These are phyloP conservation scores for Colletotrichum horii DNA, from an alignment of 2,329 filamentous ascomycete genomes.

Conservation along the genomic window DNA sequence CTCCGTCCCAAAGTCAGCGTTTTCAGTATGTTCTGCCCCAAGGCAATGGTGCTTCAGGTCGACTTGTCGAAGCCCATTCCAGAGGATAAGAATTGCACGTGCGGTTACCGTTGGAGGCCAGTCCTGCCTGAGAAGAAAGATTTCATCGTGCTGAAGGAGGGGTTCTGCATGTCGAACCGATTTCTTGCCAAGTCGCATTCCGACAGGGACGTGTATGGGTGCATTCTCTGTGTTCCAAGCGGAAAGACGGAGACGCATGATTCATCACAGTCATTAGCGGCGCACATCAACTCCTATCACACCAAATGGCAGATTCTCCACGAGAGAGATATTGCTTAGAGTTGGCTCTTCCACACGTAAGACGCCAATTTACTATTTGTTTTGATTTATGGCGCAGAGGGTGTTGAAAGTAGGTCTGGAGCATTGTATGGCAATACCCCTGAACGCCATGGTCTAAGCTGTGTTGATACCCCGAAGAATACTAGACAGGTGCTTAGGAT, in stretches of 20 bases:
- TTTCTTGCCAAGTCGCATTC: slow-evolving; percentile 48
- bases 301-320: slow-evolving; percentile 49
- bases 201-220: slow-evolving; percentile 36
- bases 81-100: slow-evolving; percentile 30
- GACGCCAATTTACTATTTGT: not conserved
- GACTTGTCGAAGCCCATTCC: slow-evolving; percentile 35
- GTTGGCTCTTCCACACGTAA: not conserved
- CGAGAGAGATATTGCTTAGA: slow-evolving; percentile 27
- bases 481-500: not conserved
- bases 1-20: slow-evolving; percentile 40
- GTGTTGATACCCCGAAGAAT: not conserved
- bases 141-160: slow-evolving; percentile 37
- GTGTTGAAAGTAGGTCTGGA: not conserved
- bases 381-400: not conserved
- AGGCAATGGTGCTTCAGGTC: slow-evolving; percentile 44
- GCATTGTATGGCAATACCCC: not conserved
- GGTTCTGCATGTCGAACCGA: slow-evolving; percentile 41
- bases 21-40: slow-evolving; percentile 44
- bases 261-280: slow-evolving; percentile 32
- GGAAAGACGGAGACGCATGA: slow-evolving; percentile 38
- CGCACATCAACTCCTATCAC: slow-evolving; percentile 41
- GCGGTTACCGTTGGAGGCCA: slow-evolving; percentile 39
- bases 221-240: slow-evolving; percentile 43
- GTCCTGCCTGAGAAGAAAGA: slow-evolving; percentile 15
- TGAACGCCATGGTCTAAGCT: not conserved